A percentile compares a stretch with the other conserved stretches of the same genome.
phyloP scores from a whole-genome alignment of 2,329 filamentous ascomycete species.

The Hortaea sp. region DNA sequence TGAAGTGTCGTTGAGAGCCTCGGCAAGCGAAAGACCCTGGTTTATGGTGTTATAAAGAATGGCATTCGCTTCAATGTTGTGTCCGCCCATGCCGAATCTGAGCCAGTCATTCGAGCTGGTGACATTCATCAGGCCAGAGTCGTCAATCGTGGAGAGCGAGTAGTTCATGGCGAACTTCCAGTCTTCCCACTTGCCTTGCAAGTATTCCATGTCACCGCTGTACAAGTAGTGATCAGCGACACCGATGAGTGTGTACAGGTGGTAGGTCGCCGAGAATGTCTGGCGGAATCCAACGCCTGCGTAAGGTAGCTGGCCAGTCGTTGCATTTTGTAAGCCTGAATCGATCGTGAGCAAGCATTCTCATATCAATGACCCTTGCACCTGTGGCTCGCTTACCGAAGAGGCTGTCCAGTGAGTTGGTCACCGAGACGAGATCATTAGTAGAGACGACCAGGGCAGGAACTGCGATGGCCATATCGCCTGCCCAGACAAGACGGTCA shows the following conservation, averaged over 20 bases:
- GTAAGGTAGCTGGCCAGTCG: conserved; percentile 5
- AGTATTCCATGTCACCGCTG: conserved; percentile 29
- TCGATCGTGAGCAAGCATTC: neutral
- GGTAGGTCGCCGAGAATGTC: conserved; percentile 13
- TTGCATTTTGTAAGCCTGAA: conserved; percentile 2
- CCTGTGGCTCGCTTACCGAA: neutral
- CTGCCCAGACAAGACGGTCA: conserved; percentile 20
- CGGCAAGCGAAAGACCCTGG: conserved; percentile 43
- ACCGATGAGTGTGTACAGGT: conserved; percentile 33
- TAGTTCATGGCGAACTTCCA: conserved; percentile 34
- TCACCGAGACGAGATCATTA: conserved; percentile 5
- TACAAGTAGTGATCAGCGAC: conserved; percentile 32
- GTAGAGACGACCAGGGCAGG: conserved; percentile 39
- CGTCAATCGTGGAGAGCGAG: conserved; percentile 6
- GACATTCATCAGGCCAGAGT: conserved; percentile 32
- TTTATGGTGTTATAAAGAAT: conserved; percentile 39
- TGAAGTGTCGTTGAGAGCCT: conserved; percentile 32
- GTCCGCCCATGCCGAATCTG: conserved; percentile 38
- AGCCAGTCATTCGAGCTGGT: conserved; percentile 36
- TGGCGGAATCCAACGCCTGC: conserved; percentile 32
- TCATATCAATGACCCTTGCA: no score
- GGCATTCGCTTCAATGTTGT: conserved; percentile 37
- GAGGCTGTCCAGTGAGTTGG: conserved; percentile 1
- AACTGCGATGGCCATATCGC: conserved; percentile 30
- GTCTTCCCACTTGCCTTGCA: conserved; percentile 31